Evolutionary conservation across 2,329 filamentous ascomycete genomes (phyloP).

Genomic region (Tolypocladium endophyticum): DNA sequence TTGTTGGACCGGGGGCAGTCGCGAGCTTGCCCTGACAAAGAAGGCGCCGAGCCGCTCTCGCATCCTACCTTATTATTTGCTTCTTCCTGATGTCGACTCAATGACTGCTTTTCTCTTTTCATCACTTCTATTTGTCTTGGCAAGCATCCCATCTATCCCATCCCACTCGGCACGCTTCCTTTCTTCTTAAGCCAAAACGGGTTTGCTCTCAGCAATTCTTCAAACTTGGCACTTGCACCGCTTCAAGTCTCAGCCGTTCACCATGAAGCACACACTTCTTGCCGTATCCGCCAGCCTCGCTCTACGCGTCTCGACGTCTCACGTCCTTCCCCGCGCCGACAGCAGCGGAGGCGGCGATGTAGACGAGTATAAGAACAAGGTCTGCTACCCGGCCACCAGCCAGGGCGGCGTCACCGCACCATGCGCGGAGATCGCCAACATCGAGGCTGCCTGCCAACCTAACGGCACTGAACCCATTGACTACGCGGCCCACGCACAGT

Average conservation of each 20-base stretch:
- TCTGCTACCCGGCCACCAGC: conserved; percentile 4
- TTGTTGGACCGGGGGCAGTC: neutral
- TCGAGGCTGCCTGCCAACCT: conserved; percentile 18
- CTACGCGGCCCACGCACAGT: conserved; percentile 18
- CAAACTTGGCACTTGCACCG: neutral
- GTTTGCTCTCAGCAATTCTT: neutral
- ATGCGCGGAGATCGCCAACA: conserved; percentile 17
- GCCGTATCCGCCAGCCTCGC: conserved; percentile 5
- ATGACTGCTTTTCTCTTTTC: neutral
- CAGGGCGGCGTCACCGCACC: conserved; percentile 10
- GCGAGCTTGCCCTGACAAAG: neutral
- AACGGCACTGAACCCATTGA: conserved; percentile 15
- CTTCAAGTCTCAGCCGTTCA: conserved; percentile 1
- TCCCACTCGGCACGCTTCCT: neutral
- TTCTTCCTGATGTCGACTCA: neutral
- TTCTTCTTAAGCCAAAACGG: neutral
- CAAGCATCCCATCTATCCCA: neutral
- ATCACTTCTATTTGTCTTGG: neutral
- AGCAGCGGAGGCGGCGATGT: neutral
- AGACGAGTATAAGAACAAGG: neutral
- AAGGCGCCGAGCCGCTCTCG: neutral
- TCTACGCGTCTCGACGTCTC: conserved; percentile 4
- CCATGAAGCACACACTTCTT: conserved; percentile 8
- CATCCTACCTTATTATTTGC: neutral
- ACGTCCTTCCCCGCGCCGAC: neutral